Conservation (phyloP, 129 eudicot species). For the Ambrosia trifida region DNA sequence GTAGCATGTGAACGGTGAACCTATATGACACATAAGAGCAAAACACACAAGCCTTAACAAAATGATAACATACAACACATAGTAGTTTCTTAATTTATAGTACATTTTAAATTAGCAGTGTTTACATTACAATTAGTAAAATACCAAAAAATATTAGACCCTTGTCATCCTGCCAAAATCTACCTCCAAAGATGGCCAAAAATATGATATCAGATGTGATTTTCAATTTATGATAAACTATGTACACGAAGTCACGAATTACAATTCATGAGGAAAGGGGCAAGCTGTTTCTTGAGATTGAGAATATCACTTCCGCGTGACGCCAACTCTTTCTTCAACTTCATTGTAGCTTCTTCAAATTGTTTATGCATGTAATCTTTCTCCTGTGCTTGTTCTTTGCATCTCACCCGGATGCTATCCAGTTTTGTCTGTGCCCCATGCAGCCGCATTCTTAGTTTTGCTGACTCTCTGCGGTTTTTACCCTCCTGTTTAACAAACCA, state of each 20-base stretch:
- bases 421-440: slow-evolving; percentile 61
- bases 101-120: background rate
- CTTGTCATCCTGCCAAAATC: slow-evolving; percentile 10
- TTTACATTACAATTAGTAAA: background rate
- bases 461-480: slow-evolving; percentile 36
- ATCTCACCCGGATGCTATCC: slow-evolving; percentile 58
- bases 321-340: slow-evolving; percentile 56
- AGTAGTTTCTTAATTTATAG: no score
- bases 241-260: slow-evolving; percentile 16
- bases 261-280: slow-evolving; percentile 8
- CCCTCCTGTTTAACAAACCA: slow-evolving; percentile 9
- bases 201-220: background rate
- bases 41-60: no score
- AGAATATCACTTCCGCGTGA: slow-evolving; percentile 50
- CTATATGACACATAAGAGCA: no score
- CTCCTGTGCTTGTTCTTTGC: slow-evolving; percentile 59
- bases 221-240: background rate
- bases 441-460: slow-evolving; percentile 79
- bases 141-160: background rate
- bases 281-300: slow-evolving; percentile 69
- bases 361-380: slow-evolving; percentile 61
- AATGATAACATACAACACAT: no score
- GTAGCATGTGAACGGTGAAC: no score
- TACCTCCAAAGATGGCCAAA: slow-evolving; percentile 14
- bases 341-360: slow-evolving; percentile 56